These are phyloP conservation scores for Lactifluus rugatus DNA, from an alignment of 768 basidiomycete species.

Conservation along the genomic window DNA sequence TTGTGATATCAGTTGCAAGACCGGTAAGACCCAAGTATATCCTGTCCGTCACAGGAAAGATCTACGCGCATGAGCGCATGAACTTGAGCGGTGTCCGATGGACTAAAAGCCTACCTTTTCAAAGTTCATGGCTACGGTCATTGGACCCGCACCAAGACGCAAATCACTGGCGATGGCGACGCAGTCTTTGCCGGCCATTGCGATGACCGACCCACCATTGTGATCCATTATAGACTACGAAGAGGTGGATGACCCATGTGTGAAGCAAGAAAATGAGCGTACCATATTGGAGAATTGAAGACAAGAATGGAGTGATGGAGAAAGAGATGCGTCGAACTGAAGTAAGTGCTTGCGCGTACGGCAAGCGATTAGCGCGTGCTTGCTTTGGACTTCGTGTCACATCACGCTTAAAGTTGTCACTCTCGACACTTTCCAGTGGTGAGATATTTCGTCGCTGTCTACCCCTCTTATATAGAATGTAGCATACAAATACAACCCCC, in stretches of 20 bases:
- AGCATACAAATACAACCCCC: too few relatives aligned
- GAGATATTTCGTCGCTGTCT: too few relatives aligned
- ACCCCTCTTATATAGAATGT: too few relatives aligned
- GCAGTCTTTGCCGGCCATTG: slow-evolving; percentile 98
- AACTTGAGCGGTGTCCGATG: background rate
- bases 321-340: background rate
- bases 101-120: slow-evolving; percentile 58
- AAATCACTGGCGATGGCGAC: slow-evolving; percentile 97
- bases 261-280: background rate
- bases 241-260: background rate
- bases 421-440: background rate
- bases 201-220: slow-evolving; percentile 97
- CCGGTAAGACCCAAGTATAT: slow-evolving; percentile 89
- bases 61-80: slow-evolving; percentile 38
- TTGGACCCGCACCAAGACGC: slow-evolving; percentile 77
- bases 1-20: slow-evolving; percentile 86
- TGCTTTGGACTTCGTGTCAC: background rate
- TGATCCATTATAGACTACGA: slow-evolving; percentile 78
- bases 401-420: background rate
- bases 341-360: slow-evolving; percentile 8
- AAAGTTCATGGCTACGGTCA: slow-evolving; percentile 85
- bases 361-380: background rate
- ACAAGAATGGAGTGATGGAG: background rate
- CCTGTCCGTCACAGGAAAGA: slow-evolving; percentile 89
- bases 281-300: slow-evolving; percentile 15